A percentile compares a stretch with the other conserved stretches of the same genome.
phyloP scores from a whole-genome alignment of 1,284 basidiomycete genomes.

The Pyrrhoderma lamaoense region DNA sequence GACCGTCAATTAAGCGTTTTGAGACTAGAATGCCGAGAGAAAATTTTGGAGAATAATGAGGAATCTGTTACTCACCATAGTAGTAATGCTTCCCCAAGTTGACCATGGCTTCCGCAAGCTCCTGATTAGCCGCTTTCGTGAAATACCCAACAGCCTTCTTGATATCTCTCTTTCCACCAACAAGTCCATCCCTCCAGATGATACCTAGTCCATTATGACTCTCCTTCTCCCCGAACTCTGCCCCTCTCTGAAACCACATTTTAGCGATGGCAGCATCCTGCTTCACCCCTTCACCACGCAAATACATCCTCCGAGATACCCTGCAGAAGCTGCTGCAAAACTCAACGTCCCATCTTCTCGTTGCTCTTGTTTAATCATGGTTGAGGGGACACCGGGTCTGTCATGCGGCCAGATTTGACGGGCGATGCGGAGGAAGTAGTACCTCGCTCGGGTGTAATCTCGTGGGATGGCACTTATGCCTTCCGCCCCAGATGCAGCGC shows the following conservation, averaged over 20 bases:
- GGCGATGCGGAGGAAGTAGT: slow-evolving; percentile 79
- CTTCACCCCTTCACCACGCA: slow-evolving; percentile 89
- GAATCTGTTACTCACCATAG: slow-evolving; percentile 33
- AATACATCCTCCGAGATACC: slow-evolving; percentile 85
- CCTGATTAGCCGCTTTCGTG: slow-evolving; percentile 72
- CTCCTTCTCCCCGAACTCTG: slow-evolving; percentile 76
- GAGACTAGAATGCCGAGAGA: slow-evolving; percentile 9
- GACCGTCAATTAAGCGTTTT: too few relatives aligned
- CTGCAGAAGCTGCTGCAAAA: slow-evolving; percentile 73
- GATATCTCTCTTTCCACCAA: slow-evolving; percentile 48
- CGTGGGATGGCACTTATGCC: slow-evolving; percentile 75
- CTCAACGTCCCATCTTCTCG: slow-evolving; percentile 52
- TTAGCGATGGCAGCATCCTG: slow-evolving; percentile 72
- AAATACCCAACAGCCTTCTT: slow-evolving; percentile 68
- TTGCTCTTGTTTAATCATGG: slow-evolving; percentile 31
- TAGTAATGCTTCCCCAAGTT: slow-evolving; percentile 84
- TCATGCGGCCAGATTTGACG: slow-evolving; percentile 79
- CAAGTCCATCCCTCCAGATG: slow-evolving; percentile 84
- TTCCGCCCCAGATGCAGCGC: slow-evolving; percentile 80
- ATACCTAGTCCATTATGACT: slow-evolving; percentile 87
- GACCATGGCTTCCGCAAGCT: slow-evolving; percentile 85
- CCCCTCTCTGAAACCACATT: slow-evolving; percentile 92
- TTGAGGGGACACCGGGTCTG: slow-evolving; percentile 38
- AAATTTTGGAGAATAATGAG: slow-evolving; percentile 24
- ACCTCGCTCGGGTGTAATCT: slow-evolving; percentile 66